Conservation (phyloP, 768 basidiomycete species). For the Piloderma croceum region DNA sequence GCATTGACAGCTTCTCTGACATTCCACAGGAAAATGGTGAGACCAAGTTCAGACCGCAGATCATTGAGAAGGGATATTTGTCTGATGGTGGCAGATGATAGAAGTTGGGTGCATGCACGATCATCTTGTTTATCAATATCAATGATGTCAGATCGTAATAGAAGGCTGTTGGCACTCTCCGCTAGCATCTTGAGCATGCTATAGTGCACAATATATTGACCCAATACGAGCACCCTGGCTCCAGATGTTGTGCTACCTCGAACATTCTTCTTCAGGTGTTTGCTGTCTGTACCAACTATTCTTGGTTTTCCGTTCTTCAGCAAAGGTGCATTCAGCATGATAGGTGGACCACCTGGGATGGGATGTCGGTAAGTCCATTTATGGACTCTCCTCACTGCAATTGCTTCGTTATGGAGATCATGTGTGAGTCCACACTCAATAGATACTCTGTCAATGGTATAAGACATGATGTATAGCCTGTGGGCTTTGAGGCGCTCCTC, state of each 20-base stretch:
- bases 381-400: not conserved
- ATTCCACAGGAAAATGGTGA: not conserved
- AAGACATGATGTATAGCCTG: not conserved
- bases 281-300: not conserved
- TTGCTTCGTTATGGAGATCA: not conserved
- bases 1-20: not conserved
- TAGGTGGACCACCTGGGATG: not conserved
- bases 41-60: not conserved
- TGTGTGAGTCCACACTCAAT: not conserved
- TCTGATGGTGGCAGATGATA: not conserved
- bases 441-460: not conserved
- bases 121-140: slow-evolving; percentile 1
- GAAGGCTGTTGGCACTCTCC: not conserved
- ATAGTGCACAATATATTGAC: not conserved
- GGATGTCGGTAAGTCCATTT: not conserved
- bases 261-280: not conserved
- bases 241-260: slow-evolving; percentile 1
- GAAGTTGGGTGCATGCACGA: not conserved
- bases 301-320: not conserved
- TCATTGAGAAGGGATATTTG: not conserved
- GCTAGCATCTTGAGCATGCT: no score
- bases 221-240: not conserved
- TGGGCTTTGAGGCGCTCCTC: not conserved
- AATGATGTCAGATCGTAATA: not conserved
- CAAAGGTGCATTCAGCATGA: not conserved